Evolutionary conservation across 768 basidiomycete genomes (phyloP).

Genomic region (Suillus fuscotomentosus): DNA sequence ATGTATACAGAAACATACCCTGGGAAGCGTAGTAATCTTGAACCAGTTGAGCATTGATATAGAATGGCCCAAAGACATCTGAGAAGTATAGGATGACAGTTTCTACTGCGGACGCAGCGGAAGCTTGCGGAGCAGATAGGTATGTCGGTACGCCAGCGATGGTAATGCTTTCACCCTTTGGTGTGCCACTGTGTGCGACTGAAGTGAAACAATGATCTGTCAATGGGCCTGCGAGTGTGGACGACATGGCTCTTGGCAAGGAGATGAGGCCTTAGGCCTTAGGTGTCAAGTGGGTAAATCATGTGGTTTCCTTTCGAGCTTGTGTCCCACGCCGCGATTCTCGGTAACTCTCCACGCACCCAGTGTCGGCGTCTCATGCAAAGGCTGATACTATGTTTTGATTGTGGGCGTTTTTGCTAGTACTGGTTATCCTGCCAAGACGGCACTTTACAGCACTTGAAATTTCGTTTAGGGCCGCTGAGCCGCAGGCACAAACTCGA

Average conservation of each 20-base stretch:
- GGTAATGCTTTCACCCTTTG: conserved; percentile 38
- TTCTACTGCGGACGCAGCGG: conserved; percentile 20
- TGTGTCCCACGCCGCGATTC: not conserved
- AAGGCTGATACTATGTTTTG: not conserved
- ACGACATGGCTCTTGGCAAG: not conserved
- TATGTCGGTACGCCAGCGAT: conserved; percentile 49
- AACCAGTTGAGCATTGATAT: conserved; percentile 54
- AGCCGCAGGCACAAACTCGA: no score
- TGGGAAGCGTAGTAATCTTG: conserved; percentile 64
- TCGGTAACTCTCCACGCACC: not conserved
- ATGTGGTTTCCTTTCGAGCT: not conserved
- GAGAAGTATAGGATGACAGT: conserved; percentile 57
- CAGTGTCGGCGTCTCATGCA: not conserved
- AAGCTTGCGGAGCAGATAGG: conserved; percentile 43
- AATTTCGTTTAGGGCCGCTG: no score
- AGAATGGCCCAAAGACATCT: conserved; percentile 61
- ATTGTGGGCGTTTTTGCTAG: no score
- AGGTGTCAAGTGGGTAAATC: not conserved
- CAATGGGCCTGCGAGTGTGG: conserved; percentile 33
- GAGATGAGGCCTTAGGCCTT: no score
- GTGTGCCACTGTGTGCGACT: conserved; percentile 50
- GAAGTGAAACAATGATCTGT: conserved; percentile 53
- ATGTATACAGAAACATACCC: conserved; percentile 35
- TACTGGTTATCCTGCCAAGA: no score
- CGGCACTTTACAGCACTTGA: no score